A percentile compares a stretch with the other conserved stretches of the same genome.
Conservation (phyloP, 257 asterid genomes). For the Nicotiana tabacum region DNA sequence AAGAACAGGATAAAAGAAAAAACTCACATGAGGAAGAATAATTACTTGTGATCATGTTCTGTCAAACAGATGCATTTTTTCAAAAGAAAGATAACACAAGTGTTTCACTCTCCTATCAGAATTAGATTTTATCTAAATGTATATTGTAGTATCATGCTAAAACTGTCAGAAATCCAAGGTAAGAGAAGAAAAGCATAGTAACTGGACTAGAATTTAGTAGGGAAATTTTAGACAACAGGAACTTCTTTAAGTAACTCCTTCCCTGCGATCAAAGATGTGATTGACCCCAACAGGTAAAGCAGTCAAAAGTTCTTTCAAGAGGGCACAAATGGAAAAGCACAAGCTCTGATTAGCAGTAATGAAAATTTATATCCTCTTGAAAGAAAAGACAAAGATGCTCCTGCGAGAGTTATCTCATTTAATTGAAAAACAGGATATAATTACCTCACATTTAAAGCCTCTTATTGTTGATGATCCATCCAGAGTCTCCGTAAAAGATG, state of each 20-base stretch:
- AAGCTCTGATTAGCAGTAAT: neutral
- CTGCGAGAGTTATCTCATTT: neutral
- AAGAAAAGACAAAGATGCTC: neutral
- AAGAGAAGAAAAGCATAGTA: neutral
- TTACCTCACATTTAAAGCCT: conserved; percentile 77
- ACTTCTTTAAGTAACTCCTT: neutral
- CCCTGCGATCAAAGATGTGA: neutral
- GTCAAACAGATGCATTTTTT: neutral
- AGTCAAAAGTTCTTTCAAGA: neutral
- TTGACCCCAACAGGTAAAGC: neutral
- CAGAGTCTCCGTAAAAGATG: conserved; percentile 90
- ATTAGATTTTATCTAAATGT: neutral
- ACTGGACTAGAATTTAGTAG: neutral
- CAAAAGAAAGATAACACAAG: neutral
- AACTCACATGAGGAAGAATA: neutral
- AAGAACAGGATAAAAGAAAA: neutral
- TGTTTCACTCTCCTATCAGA: neutral
- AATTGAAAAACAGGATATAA: neutral
- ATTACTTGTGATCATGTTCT: neutral
- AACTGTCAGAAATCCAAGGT: neutral
- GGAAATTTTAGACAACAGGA: neutral
- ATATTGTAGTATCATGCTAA: neutral
- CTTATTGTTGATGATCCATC: conserved; percentile 92
- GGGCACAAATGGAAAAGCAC: neutral
- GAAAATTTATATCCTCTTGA: neutral